These are phyloP conservation scores for Daldinia bambusicola DNA, from an alignment of 495 filamentous ascomycete genomes.

Conservation along the genomic window DNA sequence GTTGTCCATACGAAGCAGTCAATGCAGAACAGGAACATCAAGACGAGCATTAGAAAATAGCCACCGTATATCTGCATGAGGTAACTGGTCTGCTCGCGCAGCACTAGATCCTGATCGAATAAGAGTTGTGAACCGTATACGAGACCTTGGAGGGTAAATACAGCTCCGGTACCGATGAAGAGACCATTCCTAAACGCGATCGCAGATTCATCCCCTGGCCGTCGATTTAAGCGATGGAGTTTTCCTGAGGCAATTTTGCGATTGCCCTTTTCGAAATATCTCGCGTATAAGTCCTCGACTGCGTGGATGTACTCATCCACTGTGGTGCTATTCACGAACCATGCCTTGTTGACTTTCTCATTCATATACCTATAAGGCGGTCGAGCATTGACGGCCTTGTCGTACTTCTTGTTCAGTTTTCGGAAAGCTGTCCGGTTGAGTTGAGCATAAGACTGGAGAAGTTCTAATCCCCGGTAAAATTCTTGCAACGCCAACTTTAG, in stretches of 20 bases:
- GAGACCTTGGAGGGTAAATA: constrained; percentile 80
- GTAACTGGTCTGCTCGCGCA: constrained; percentile 72
- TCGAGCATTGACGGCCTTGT: constrained; percentile 84
- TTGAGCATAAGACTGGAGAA: constrained; percentile 88
- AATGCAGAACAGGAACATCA: constrained; percentile 79
- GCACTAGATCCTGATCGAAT: constrained; percentile 57
- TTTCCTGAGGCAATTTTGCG: constrained; percentile 89
- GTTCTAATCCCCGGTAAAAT: constrained; percentile 89
- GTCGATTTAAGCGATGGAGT: constrained; percentile 73
- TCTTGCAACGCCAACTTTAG: constrained; percentile 90
- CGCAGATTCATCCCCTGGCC: constrained; percentile 73
- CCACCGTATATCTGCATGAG: constrained; percentile 86
- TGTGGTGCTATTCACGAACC: constrained; percentile 87
- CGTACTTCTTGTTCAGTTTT: constrained; percentile 99
- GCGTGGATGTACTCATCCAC: constrained; percentile 78
- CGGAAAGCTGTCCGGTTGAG: constrained; percentile 92
- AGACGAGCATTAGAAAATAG: constrained; percentile 79
- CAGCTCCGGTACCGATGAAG: constrained; percentile 74
- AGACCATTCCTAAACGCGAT: constrained; percentile 83
- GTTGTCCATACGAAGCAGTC: constrained; percentile 83
- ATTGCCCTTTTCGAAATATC: constrained; percentile 91
- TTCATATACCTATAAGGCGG: constrained; percentile 85
- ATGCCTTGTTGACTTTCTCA: constrained; percentile 88
- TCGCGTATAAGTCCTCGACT: constrained; percentile 89
- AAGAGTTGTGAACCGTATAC: constrained; percentile 69